Base-by-base conservation (phyloP, 768 basidiomycete species). In the Cytidiella melzeri region DNA sequence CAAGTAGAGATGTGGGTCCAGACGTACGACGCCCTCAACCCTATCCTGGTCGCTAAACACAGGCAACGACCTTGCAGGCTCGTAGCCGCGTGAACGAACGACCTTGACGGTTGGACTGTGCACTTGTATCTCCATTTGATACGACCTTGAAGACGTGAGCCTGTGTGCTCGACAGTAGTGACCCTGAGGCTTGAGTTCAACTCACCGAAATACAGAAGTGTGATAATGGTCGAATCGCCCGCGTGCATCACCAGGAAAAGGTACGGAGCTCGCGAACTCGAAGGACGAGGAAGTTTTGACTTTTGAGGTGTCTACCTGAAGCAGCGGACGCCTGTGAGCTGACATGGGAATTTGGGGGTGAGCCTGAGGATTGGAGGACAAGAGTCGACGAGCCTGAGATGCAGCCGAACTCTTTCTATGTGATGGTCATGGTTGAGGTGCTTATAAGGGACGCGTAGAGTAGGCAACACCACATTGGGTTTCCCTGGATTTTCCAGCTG, bases 21-120 rank as follows among this genome's bases (percentile, higher is more conserved):
- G 71, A 15, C 72, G 69, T 12, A 87, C 73, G 47, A 72, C 77
- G 27, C 85, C 85, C 53, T 72, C 69, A 13, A 87, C 69, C 53
- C 70, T 74, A 58, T 84, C 82, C 41, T 76, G 72, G 45, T 80
- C 75, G 27, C 75, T 73, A 55, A 83, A 87, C 3, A 86, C 79
- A 1, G 84, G 73, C 20, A 58, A 46, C 28, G 66, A 55, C 10
- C 60, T 61, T 13, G 59, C 54, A 34, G 23, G 51, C 23, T 57
- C 60, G 19, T 63, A 56, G 19, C 61, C 64, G 41, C 53, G 41
- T 18, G 60, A 57, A 13, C 62, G 64, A 7, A 71, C 64, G n/a
- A 73, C 61, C 59, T 77, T 80, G 10, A 83, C 64, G n/a, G 75
- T 80, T 4, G 80, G 74, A 48, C 83, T 84, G 48, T 77, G 74